These are phyloP conservation scores for Taphrina confusa DNA, from an alignment of 1,139 yeast species.

Conservation along the genomic window DNA sequence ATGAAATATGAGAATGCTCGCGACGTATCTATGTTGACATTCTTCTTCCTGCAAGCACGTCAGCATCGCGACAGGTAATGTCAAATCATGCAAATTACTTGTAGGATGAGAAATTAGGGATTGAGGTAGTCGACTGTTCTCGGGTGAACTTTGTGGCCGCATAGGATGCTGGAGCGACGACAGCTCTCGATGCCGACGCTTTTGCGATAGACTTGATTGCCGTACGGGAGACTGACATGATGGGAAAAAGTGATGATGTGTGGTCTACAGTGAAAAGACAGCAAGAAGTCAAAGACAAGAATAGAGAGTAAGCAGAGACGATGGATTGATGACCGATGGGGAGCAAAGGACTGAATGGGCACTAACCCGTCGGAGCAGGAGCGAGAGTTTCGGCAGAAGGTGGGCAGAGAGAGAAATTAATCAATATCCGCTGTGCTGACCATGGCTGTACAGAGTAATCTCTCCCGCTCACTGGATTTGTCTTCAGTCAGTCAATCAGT, in stretches of 20 bases:
- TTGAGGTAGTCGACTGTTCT: slow-evolving; percentile 29
- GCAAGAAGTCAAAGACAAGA: too few species aligned
- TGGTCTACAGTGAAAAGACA: too few species aligned
- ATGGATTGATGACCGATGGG: too few species aligned
- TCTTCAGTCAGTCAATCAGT: too few species aligned
- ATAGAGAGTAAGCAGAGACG: too few species aligned
- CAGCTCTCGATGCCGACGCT: slow-evolving; percentile 10
- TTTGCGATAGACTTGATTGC: slow-evolving; percentile 32
- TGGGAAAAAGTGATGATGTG: neutral
- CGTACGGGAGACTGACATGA: slow-evolving; percentile 27
- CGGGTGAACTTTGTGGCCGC: slow-evolving; percentile 19
- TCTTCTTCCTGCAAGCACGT: slow-evolving; percentile 24
- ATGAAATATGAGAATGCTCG: slow-evolving; percentile 93
- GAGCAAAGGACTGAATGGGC: too few species aligned
- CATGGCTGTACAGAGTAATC: too few species aligned
- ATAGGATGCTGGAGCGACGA: slow-evolving; percentile 19
- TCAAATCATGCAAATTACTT: slow-evolving; percentile 11
- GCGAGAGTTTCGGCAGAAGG: neutral
- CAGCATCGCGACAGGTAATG: neutral
- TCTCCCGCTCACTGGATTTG: too few species aligned
- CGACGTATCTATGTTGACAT: slow-evolving; percentile 54
- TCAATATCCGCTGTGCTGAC: too few species aligned
- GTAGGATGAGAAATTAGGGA: slow-evolving; percentile 39
- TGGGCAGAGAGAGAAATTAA: too few species aligned
- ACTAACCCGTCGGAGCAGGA: neutral